Conservation (phyloP, 805 yeast genomes). For the Zygotorulaspora danielsina region DNA sequence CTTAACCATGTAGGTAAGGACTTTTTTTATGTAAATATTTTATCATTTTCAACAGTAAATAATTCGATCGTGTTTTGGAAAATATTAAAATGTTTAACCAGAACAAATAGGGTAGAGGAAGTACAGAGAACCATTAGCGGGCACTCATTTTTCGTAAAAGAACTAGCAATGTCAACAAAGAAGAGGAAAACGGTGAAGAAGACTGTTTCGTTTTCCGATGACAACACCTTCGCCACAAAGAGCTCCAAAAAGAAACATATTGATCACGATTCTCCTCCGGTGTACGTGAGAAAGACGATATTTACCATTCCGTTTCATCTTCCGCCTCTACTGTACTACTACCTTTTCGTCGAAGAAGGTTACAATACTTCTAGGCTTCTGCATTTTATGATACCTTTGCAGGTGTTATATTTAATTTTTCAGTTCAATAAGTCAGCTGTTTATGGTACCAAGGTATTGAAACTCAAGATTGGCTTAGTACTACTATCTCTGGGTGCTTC, state of each 20-base stretch:
- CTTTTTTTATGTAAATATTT: too few species aligned
- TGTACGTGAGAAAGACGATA: constrained; percentile 31
- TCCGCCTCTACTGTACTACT: constrained; percentile 34
- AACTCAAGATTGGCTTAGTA: constrained; percentile 26
- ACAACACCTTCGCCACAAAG: constrained; percentile 27
- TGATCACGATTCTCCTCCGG: constrained; percentile 33
- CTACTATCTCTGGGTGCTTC: constrained; percentile 26
- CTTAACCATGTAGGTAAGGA: neutral
- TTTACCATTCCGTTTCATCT: constrained; percentile 33
- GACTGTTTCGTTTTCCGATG: constrained; percentile 36
- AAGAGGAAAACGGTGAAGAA: constrained; percentile 21
- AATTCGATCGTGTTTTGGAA: too few species aligned
- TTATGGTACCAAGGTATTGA: constrained; percentile 34
- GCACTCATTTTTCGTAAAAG: too few species aligned
- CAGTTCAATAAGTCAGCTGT: constrained; percentile 35
- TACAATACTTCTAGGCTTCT: constrained; percentile 30
- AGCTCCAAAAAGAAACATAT: constrained; percentile 21
- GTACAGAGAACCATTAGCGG: too few species aligned
- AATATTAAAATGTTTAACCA: too few species aligned
- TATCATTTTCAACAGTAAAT: too few species aligned
- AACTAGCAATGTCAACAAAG: constrained; percentile 23
- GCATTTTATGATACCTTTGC: constrained; percentile 32
- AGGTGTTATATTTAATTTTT: constrained; percentile 35
- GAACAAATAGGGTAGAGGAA: too few species aligned
- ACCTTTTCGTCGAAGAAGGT: constrained; percentile 27